Percentiles rank a stretch among this genome's conserved stretches.
Conservation (phyloP, 2,329 filamentous ascomycete species). For the Cercospora berteroae region DNA sequence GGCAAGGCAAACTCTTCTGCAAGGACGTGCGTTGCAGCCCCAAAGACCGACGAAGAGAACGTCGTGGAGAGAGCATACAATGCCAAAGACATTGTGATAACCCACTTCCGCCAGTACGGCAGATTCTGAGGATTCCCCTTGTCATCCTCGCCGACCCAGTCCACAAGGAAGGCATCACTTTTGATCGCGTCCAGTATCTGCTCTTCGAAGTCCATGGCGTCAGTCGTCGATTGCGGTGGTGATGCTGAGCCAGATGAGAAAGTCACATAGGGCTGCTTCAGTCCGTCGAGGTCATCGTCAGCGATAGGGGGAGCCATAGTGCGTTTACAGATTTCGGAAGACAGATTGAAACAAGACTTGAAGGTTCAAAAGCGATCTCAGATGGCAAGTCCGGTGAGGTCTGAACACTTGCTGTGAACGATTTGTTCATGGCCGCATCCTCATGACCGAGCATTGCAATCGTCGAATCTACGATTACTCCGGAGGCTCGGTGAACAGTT, state of each 20-base stretch:
- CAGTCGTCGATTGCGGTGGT: neutral
- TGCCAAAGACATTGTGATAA: slow-evolving; percentile 17
- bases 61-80: slow-evolving; percentile 16
- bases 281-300: neutral
- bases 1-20: slow-evolving; percentile 11
- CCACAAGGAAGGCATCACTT: slow-evolving; percentile 13
- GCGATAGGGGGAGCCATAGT: neutral
- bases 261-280: neutral
- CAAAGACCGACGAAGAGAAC: slow-evolving; percentile 18
- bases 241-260: neutral
- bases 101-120: slow-evolving; percentile 17
- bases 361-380: neutral
- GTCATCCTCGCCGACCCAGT: slow-evolving; percentile 18
- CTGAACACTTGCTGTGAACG: neutral
- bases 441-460: neutral
- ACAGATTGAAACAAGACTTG: neutral
- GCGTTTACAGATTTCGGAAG: neutral
- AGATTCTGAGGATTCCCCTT: slow-evolving; percentile 19
- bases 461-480: neutral
- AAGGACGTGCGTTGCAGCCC: slow-evolving; percentile 10
- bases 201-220: slow-evolving; percentile 4
- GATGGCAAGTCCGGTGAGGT: neutral
- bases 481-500: neutral
- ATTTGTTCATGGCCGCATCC: neutral
- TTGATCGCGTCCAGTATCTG: slow-evolving; percentile 8